A percentile compares a stretch with the other conserved stretches of the same genome.
phyloP scores from a whole-genome alignment of 495 filamentous ascomycete genomes.

The Recurvomyces mirabilis region DNA sequence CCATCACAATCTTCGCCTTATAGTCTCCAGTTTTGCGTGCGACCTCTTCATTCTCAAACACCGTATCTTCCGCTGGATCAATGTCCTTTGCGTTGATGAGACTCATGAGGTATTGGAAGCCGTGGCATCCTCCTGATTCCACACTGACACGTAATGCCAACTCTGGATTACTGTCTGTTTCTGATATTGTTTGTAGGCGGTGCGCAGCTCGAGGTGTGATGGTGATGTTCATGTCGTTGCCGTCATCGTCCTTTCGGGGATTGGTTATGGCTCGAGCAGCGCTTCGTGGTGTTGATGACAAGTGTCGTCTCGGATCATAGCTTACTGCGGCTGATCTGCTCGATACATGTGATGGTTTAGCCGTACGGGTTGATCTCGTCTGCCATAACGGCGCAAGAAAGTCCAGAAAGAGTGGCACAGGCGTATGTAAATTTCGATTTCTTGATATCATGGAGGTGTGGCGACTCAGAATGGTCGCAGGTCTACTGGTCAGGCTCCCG shows the following conservation, averaged over 20 bases:
- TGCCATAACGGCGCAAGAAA: slow-evolving; percentile 27
- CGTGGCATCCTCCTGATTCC: slow-evolving; percentile 87
- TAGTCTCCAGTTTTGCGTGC: slow-evolving; percentile 23
- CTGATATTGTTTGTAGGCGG: slow-evolving; percentile 62
- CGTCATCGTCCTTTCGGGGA: slow-evolving; percentile 60
- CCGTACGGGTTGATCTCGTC: background rate
- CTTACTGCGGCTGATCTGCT: background rate
- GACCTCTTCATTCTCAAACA: slow-evolving; percentile 35
- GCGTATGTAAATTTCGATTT: slow-evolving; percentile 6
- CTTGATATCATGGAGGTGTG: background rate
- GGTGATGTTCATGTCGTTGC: slow-evolving; percentile 66
- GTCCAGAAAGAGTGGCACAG: slow-evolving; percentile 22
- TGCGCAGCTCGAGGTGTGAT: slow-evolving; percentile 71
- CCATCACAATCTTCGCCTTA: slow-evolving; percentile 77
- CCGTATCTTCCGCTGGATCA: slow-evolving; percentile 65
- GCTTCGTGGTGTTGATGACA: background rate
- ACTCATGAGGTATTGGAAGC: slow-evolving; percentile 94
- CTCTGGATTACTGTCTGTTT: slow-evolving; percentile 64
- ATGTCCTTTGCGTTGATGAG: slow-evolving; percentile 50
- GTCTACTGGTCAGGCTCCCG: background rate
- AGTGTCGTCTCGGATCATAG: background rate
- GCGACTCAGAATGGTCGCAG: background rate
- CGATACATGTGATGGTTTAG: background rate
- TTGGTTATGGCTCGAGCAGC: slow-evolving; percentile 38
- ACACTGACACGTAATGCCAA: slow-evolving; percentile 83